Percentiles rank a stretch among this genome's conserved stretches.
phyloP scores from a whole-genome alignment of 192 early-diverging fungal genomes.

The Tieghemiomyces parasiticus region DNA sequence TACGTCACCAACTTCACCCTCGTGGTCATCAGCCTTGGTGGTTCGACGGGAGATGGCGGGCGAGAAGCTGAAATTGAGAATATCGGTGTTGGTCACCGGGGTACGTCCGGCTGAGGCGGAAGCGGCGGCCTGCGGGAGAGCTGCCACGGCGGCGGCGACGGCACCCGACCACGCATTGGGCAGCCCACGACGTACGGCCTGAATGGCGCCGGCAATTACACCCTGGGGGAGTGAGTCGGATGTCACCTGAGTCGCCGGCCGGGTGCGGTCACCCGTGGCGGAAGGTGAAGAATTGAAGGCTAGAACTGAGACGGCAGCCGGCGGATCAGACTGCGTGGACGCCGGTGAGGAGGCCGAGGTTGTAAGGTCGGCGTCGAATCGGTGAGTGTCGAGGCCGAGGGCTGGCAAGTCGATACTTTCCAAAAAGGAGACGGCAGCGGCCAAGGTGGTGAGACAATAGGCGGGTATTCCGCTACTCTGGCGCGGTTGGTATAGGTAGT shows the following conservation, averaged over 20 bases:
- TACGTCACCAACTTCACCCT: too few relatives aligned
- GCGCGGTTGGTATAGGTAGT: constrained; percentile 16
- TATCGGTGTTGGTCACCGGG: neutral
- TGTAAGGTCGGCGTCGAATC: constrained; percentile 13
- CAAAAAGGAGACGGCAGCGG: constrained; percentile 25
- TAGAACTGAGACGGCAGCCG: too few relatives aligned
- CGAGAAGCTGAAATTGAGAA: constrained; percentile 5
- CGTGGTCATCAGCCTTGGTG: neutral
- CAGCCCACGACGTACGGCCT: constrained; percentile 13
- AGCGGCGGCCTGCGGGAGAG: neutral
- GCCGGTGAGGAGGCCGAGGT: too few relatives aligned
- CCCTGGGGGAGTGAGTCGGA: too few relatives aligned
- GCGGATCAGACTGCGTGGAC: too few relatives aligned
- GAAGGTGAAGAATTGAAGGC: too few relatives aligned
- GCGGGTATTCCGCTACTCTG: constrained; percentile 13
- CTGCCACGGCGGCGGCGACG: neutral
- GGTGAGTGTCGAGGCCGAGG: constrained; percentile 17
- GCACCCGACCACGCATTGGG: constrained; percentile 4
- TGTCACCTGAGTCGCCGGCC: too few relatives aligned
- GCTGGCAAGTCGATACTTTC: constrained; percentile 20
- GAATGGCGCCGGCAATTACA: constrained; percentile 13
- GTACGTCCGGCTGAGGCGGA: neutral
- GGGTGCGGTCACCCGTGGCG: too few relatives aligned
- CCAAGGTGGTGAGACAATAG: constrained; percentile 28
- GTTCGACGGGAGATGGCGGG: neutral